Percentiles rank a stretch among this genome's conserved stretches.
Evolutionary conservation across 164 flowering plant species (phyloP).

Genomic region (Santalum album): DNA sequence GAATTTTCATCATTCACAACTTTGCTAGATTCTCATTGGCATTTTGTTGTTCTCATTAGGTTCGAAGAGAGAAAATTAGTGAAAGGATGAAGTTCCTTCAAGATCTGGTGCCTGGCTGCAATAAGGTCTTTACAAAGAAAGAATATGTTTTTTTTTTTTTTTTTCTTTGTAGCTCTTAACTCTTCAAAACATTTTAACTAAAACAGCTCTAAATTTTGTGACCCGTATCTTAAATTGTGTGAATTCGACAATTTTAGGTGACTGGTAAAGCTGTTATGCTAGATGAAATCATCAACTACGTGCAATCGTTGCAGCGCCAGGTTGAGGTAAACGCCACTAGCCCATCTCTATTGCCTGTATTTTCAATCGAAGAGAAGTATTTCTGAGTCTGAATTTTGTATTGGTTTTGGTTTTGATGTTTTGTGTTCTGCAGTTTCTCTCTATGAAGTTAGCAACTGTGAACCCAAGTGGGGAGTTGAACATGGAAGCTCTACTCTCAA

Average conservation of each 20-base stretch:
- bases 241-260: constrained; percentile 17
- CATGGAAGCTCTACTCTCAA: not conserved
- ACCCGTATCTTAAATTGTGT: too few species aligned
- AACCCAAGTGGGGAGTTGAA: constrained; percentile 6
- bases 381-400: not conserved
- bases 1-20: too few species aligned
- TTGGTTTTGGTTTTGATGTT: too few species aligned
- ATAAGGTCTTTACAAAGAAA: constrained; percentile 18
- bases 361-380: not conserved
- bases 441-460: constrained; percentile 24
- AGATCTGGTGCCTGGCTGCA: constrained; percentile 32
- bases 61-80: constrained; percentile 30
- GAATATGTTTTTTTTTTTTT: not conserved
- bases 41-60: constrained; percentile 12
- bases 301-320: constrained; percentile 30
- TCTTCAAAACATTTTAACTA: too few species aligned
- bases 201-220: too few species aligned
- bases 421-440: constrained; percentile 20
- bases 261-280: constrained; percentile 35
- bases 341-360: not conserved
- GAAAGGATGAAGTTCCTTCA: constrained; percentile 21
- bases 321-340: constrained; percentile 25
- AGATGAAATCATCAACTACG: constrained; percentile 35
- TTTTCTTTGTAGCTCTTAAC: too few species aligned
- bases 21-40: too few species aligned